Conservation (phyloP, 139 green algal species). For the Coccomyxa sp. region DNA sequence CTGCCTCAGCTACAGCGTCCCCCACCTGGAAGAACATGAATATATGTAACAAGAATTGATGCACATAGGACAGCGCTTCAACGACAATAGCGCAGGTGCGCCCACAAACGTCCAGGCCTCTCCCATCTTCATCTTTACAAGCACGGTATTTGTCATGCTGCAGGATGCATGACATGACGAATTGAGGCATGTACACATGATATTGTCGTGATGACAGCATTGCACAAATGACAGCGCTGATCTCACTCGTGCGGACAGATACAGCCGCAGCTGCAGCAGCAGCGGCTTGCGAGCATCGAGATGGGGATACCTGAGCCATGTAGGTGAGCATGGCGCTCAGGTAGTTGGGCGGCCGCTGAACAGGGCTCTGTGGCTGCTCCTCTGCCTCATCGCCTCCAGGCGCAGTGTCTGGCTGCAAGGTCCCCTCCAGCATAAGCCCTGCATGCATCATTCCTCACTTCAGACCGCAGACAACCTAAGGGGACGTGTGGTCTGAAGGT, state of each 20-base stretch:
- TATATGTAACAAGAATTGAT: background rate
- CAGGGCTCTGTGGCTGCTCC: background rate
- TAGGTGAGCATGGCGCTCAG: slow-evolving; percentile 2
- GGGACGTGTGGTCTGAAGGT: background rate
- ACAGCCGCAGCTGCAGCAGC: no score
- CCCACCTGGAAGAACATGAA: background rate
- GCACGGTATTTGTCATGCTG: no score
- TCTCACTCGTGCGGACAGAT: no score
- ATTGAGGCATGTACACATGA: background rate
- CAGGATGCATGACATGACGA: background rate
- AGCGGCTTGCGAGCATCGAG: no score
- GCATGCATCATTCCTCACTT: no score
- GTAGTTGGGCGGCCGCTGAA: background rate
- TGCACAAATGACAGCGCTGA: no score
- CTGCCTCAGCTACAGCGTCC: background rate
- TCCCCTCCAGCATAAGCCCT: no score
- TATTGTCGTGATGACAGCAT: background rate
- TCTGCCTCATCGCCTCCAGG: background rate
- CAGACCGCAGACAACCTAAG: background rate
- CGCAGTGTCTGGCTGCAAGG: background rate
- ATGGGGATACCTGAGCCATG: slow-evolving; percentile 8
- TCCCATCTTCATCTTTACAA: background rate
- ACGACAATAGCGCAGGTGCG: background rate
- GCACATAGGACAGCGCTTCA: background rate
- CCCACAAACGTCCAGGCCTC: background rate